Percentiles rank a stretch among this genome's conserved stretches.
These are phyloP conservation scores for Barbarea vulgaris DNA, from an alignment of 345 rosid genomes.

Conservation along the genomic window DNA sequence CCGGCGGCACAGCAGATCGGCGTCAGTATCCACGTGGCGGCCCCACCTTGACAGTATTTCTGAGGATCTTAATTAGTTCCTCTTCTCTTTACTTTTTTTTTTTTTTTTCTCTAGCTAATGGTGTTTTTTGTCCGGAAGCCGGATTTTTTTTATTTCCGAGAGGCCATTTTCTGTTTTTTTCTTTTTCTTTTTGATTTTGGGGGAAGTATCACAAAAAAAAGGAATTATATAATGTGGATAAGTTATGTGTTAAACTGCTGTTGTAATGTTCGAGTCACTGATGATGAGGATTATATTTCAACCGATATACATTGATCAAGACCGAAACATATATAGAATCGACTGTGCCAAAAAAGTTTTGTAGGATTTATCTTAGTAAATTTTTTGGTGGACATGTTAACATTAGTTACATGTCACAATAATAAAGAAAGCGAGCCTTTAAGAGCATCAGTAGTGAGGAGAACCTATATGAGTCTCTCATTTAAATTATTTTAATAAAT, in stretches of 20 bases:
- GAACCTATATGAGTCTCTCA: no score
- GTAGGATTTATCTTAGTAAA: not conserved
- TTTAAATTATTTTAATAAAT: no score
- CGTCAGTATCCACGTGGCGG: constrained; percentile 62
- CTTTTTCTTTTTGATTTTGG: not conserved
- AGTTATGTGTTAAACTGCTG: constrained; percentile 24
- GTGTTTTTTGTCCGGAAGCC: constrained; percentile 40
- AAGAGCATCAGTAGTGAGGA: no score
- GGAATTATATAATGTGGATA: constrained; percentile 22
- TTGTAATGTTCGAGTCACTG: constrained; percentile 16
- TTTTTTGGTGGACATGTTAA: not conserved
- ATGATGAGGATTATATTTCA: constrained; percentile 15
- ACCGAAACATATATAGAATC: not conserved
- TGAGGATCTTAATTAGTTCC: constrained; percentile 55
- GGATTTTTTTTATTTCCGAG: constrained; percentile 39
- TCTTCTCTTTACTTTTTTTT: not conserved
- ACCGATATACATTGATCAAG: not conserved
- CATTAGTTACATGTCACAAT: not conserved
- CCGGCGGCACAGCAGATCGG: constrained; percentile 55
- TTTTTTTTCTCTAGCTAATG: constrained; percentile 29
- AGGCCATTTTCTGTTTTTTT: constrained; percentile 2
- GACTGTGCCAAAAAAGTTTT: not conserved
- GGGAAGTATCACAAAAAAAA: not conserved
- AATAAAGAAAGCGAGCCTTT: not conserved
- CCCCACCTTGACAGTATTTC: constrained; percentile 78